These are phyloP conservation scores for Cladophialophora carrionii DNA, from an alignment of 2,329 filamentous ascomycete genomes.

Conservation along the genomic window DNA sequence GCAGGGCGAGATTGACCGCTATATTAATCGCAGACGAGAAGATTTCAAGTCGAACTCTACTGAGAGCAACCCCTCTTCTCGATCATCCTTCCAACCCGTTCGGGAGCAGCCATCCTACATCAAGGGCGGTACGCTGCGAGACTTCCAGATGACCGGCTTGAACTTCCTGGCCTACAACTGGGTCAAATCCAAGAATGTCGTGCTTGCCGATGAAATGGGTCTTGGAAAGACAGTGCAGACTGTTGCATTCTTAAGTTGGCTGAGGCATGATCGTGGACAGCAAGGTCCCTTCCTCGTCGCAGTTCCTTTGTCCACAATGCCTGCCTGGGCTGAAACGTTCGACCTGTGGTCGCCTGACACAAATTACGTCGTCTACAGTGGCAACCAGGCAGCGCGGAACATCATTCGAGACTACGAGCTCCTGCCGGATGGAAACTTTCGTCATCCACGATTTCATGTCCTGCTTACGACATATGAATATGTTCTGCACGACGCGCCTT, in stretches of 20 bases:
- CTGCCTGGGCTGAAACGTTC: constrained; percentile 97
- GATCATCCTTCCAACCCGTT: constrained; percentile 71
- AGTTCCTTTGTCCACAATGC: constrained; percentile 95
- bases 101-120: constrained; percentile 85
- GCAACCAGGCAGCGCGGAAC: constrained; percentile 79
- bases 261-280: constrained; percentile 84
- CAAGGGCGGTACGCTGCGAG: constrained; percentile 78
- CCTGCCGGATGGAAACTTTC: constrained; percentile 79
- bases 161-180: constrained; percentile 97
- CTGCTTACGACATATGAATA: constrained; percentile 97
- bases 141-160: constrained; percentile 90
- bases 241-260: constrained; percentile 94
- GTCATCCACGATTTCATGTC: constrained; percentile 95
- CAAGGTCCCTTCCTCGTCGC: constrained; percentile 96
- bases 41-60: constrained; percentile 78
- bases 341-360: constrained; percentile 94
- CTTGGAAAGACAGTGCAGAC: constrained; percentile 98
- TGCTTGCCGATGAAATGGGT: constrained; percentile 98
- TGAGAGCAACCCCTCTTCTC: constrained; percentile 74
- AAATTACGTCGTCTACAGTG: constrained; percentile 96
- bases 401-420: constrained; percentile 92
- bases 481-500: constrained; percentile 80
- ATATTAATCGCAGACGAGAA: constrained; percentile 78
- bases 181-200: constrained; percentile 91
- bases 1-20: constrained; percentile 89